phyloP scores from a whole-genome alignment of 257 asterid genomes.

The Echites panduratus region DNA sequence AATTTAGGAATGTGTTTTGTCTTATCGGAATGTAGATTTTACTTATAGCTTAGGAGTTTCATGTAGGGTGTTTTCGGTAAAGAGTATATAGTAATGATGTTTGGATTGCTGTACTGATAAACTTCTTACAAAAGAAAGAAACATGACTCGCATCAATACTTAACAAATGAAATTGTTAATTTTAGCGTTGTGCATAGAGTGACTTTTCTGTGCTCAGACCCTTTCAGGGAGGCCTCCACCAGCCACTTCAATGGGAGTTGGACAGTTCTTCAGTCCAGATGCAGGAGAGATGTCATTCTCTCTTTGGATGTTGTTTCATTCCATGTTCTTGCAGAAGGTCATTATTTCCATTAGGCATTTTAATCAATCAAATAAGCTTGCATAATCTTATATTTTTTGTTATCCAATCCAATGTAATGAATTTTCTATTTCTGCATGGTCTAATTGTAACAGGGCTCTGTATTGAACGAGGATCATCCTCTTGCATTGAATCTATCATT shows the following conservation, averaged over 20 bases:
- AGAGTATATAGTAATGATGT: background rate
- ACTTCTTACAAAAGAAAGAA: background rate
- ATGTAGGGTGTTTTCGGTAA: background rate
- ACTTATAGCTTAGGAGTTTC: background rate
- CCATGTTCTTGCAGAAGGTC: conserved; percentile 60
- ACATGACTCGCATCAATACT: background rate
- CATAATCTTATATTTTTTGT: conserved; percentile 9
- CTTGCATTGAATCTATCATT: conserved; percentile 72
- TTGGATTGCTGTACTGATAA: background rate
- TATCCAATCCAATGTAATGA: conserved; percentile 13
- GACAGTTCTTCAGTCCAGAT: conserved; percentile 78
- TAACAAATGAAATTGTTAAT: background rate
- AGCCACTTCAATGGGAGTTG: conserved; percentile 96
- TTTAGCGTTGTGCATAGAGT: conserved; percentile 15
- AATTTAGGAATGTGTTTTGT: no score
- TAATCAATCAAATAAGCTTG: conserved; percentile 1
- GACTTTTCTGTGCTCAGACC: conserved; percentile 48
- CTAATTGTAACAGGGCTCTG: conserved; percentile 55
- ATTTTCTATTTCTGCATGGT: conserved; percentile 20
- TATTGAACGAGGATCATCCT: conserved; percentile 86
- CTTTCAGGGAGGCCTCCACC: conserved; percentile 98
- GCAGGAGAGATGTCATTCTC: conserved; percentile 61
- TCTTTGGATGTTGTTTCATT: conserved; percentile 45
- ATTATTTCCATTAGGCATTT: conserved; percentile 20
- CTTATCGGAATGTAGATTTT: no score